Evolutionary conservation across 345 rosid genomes (phyloP), one percentile per base, ranked within the genome.

Genomic region (Turritis glabra): DNA sequence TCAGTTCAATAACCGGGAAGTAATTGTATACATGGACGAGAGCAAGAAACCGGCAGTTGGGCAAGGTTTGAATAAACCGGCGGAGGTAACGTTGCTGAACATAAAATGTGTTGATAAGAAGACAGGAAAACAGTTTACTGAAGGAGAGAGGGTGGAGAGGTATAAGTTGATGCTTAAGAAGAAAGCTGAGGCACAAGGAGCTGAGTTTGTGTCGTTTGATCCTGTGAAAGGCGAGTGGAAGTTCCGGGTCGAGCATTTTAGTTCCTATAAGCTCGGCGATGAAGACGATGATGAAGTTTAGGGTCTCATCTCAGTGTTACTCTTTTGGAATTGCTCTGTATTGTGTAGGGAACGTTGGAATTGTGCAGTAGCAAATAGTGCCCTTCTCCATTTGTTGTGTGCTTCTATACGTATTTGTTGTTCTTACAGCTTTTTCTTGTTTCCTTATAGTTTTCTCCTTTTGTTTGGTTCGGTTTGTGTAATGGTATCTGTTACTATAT

Each of bases 31-130:
- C 84, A 78, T 86, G 88, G 98, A 96, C 35, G 98, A 96, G 68
- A 85, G 84, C 85, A 87, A 88, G 85, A 96, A 96, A 80, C 98
- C 99, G 10, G 88, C 94, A 3, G 87, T 87, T 26, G 99, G 99
- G 55, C 93, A 96, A 76, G 99, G 98, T 59, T 86, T 96, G 18
- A 96, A 96, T 72, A 96, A 96, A 77, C 91, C 99, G 13, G 98
- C 99, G 0, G 99, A 85, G 81, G 96, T 96, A 21, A 92, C 96
- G 1, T 89, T 96, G 61, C 88, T 92, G 41, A 96, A 96, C 77
- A 87, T 96, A 71, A 96, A 90, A 77, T 96, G 96, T 82, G 66
- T 87, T 2, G 97, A 90, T 72, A 96, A 82, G 69, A 90, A 85
- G 86, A 89, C 89, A 5, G 86, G 96, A 21, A 81, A 72, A 8